These are phyloP conservation scores for Globisporangium paroecandrum DNA, from an alignment of 352 stramenopile genomes.

Conservation along the genomic window DNA sequence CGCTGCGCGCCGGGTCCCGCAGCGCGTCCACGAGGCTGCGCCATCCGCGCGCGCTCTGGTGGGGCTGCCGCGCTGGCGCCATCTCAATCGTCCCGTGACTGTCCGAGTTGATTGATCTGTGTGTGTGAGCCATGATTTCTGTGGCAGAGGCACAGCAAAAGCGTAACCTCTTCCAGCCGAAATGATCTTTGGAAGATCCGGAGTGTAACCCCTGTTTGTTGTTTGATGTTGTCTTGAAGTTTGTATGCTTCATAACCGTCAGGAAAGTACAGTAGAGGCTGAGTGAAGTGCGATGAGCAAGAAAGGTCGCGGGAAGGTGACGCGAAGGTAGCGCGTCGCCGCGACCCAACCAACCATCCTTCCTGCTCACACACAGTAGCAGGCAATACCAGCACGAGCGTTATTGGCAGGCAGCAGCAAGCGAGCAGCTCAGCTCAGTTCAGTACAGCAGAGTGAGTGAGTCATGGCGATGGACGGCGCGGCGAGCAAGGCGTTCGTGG, in stretches of 20 bases:
- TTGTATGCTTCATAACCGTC: not conserved
- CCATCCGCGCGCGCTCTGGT: conserved; percentile 32
- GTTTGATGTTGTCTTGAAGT: not conserved
- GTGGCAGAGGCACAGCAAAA: not conserved
- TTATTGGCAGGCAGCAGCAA: not conserved
- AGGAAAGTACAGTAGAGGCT: not conserved
- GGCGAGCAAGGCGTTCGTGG: conserved; percentile 37
- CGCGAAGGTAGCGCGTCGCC: conserved; percentile 11
- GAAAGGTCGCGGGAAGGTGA: conserved; percentile 8
- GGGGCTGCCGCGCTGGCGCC: not conserved
- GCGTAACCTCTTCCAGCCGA: not conserved
- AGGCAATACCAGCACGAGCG: not conserved
- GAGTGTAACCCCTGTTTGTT: not conserved
- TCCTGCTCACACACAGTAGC: not conserved
- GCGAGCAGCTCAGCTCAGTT: not conserved
- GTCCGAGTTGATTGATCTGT: not conserved
- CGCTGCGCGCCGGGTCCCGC: conserved; percentile 61
- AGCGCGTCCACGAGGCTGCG: conserved; percentile 62
- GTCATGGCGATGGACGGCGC: conserved; percentile 17
- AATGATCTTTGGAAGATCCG: not conserved
- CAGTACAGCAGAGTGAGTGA: not conserved
- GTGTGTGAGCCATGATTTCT: not conserved
- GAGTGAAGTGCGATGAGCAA: not conserved
- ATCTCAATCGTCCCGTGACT: not conserved
- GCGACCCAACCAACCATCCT: conserved; percentile 10